A percentile compares a stretch with the other conserved stretches of the same genome.
Evolutionary conservation across 768 basidiomycete genomes (phyloP).

Genomic region (Amylocystis lapponica): DNA sequence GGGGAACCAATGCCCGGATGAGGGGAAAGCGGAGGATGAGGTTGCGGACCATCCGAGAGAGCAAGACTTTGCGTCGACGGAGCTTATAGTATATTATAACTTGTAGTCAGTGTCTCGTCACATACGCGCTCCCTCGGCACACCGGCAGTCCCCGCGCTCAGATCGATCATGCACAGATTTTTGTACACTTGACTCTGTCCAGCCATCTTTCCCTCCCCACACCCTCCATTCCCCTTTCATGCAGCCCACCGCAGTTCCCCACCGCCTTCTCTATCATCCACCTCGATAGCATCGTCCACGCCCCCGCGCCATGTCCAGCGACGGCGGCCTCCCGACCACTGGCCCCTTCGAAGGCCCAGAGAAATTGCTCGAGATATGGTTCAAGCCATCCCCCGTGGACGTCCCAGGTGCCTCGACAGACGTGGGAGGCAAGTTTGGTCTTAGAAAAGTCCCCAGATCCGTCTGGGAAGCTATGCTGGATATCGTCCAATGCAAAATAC

Average conservation of each 20-base stretch:
- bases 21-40: slow-evolving; percentile 41
- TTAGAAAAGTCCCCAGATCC: slow-evolving; percentile 66
- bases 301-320: slow-evolving; percentile 6
- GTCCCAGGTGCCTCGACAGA: slow-evolving; percentile 41
- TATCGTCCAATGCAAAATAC: slow-evolving; percentile 94
- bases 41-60: slow-evolving; percentile 17
- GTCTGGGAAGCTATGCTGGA: slow-evolving; percentile 97
- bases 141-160: neutral
- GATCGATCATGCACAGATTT: slow-evolving; percentile 14
- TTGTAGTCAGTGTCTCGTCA: neutral
- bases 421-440: slow-evolving; percentile 50
- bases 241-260: slow-evolving; percentile 18
- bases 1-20: slow-evolving; percentile 40
- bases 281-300: slow-evolving; percentile 19
- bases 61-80: neutral
- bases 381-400: slow-evolving; percentile 68
- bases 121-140: slow-evolving; percentile 4
- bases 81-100: neutral
- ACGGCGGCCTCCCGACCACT: slow-evolving; percentile 2
- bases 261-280: slow-evolving; percentile 12
- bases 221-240: slow-evolving; percentile 16
- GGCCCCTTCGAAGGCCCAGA: slow-evolving; percentile 82
- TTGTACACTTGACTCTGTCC: too few relatives aligned
- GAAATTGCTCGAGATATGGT: slow-evolving; percentile 97
- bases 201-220: slow-evolving; percentile 1